Base-by-base conservation (phyloP, 2,329 filamentous ascomycete species). In the Didymella pomorum region DNA sequence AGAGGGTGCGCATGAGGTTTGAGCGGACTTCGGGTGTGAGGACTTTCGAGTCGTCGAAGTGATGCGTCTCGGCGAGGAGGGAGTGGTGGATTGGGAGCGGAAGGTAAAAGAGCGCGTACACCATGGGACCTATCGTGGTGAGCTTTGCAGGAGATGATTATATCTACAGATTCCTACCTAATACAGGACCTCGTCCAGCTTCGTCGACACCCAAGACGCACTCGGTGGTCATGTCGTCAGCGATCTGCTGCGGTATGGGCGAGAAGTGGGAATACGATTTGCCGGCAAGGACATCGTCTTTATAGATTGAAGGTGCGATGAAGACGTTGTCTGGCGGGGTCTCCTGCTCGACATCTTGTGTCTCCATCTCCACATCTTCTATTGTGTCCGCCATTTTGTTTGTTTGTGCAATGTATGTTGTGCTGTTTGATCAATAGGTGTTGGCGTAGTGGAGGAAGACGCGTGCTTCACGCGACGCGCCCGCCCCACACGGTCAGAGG, bases 11-110 rank as follows among this genome's bases (percentile, higher is more conserved):
- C 86, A 89, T 88, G 29, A 98, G 85, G 9, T 83, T 78, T 14
- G 90, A 89, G 64, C 94, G 92, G 35, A 94, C 87, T n/a, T 83
- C 80, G 0, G 93, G 86, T 0, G 90, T 96, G 37, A 98, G 86
- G 5, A 93, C 91, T 80, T 98, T 98, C 75, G 91, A 96, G 82
- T 98, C 94, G 82, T 97, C 90, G 79, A 97, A 97, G 81, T 89
- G 90, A 80, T 97, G 89, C 4, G 87, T 87, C 33, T 86, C 79
- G 50, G 91, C 89, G 21, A 98, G 87, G 26, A 97, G 86, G 1
- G 89, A 84, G 72, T 89, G 87, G 62, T 89, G 84, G 33, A 83
- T 74, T 25, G 89, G 85, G 26, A 87, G 81, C 0, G 87, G 83
- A 2, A 91, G 77, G 50, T 96, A 96, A 65, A 96, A 91, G 31